Evolutionary conservation across 257 asterid species (phyloP).

Genomic region (Solanum tarijense): DNA sequence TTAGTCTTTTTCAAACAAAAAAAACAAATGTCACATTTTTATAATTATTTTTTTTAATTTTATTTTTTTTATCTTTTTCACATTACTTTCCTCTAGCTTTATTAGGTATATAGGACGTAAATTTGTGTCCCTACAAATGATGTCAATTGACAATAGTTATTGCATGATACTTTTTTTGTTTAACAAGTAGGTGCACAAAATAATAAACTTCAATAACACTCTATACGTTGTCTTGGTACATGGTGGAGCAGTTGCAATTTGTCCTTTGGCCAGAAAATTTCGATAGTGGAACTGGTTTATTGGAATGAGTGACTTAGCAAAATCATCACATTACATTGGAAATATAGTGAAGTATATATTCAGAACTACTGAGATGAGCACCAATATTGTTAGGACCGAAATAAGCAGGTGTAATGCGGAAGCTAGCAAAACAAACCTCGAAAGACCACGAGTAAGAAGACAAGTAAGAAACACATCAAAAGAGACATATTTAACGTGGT

Average conservation of each 20-base stretch:
- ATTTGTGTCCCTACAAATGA: neutral
- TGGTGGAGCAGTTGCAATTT: neutral
- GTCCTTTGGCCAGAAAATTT: neutral
- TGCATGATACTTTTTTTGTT: neutral
- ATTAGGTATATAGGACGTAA: neutral
- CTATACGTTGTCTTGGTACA: neutral
- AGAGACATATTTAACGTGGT: too few species aligned
- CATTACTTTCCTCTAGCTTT: neutral
- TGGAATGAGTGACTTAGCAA: neutral
- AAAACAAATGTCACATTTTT: too few species aligned
- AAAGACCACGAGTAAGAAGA: too few species aligned
- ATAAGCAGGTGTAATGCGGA: too few species aligned
- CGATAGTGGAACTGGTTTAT: neutral
- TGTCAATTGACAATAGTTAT: neutral
- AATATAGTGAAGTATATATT: too few species aligned
- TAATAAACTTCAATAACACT: neutral
- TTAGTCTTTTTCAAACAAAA: neutral
- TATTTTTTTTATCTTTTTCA: neutral
- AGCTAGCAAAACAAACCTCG: too few species aligned
- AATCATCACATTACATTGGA: neutral
- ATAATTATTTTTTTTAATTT: too few species aligned
- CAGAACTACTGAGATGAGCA: neutral
- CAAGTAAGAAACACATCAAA: too few species aligned
- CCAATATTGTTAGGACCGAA: too few species aligned
- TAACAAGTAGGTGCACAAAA: neutral